Percentiles rank a stretch among this genome's conserved stretches.
These are phyloP conservation scores for Sugiyamaella novakii DNA, from an alignment of 1,139 yeast genomes.

Conservation along the genomic window DNA sequence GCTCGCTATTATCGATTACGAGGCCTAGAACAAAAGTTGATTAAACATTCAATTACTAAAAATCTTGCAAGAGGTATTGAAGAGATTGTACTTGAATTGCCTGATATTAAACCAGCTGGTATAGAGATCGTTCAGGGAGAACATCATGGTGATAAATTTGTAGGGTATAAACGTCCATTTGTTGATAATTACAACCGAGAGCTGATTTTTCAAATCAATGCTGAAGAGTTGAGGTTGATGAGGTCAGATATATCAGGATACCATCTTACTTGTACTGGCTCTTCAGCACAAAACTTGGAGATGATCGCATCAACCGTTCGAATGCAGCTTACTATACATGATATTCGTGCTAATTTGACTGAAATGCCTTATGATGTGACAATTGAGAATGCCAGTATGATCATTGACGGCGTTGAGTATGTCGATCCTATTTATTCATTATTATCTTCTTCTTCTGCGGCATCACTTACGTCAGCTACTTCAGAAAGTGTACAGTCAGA, in stretches of 20 bases:
- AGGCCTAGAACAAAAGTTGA: constrained; percentile 69
- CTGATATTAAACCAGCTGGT: constrained; percentile 10
- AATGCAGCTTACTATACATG: constrained; percentile 7
- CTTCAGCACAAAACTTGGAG: neutral
- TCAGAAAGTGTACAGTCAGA: neutral
- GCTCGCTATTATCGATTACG: constrained; percentile 76
- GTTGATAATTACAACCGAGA: constrained; percentile 53
- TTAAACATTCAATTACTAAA: constrained; percentile 53
- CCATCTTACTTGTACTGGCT: constrained; percentile 13
- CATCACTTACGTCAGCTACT: neutral
- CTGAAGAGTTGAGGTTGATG: constrained; percentile 21
- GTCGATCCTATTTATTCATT: constrained; percentile 5
- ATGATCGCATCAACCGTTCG: constrained; percentile 4
- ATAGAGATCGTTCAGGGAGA: constrained; percentile 8
- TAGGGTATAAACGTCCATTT: constrained; percentile 61
- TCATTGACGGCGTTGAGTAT: constrained; percentile 21
- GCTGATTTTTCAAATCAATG: constrained; percentile 58
- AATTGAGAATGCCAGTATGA: constrained; percentile 20
- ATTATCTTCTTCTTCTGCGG: neutral
- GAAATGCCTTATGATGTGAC: constrained; percentile 8
- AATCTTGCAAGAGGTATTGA: constrained; percentile 56
- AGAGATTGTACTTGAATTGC: constrained; percentile 55
- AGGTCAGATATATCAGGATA: constrained; percentile 16
- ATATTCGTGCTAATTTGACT: neutral
- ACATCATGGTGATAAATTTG: constrained; percentile 15